phyloP scores from a whole-genome alignment of 202 grass and related monocot species.

The Setaria viridis region DNA sequence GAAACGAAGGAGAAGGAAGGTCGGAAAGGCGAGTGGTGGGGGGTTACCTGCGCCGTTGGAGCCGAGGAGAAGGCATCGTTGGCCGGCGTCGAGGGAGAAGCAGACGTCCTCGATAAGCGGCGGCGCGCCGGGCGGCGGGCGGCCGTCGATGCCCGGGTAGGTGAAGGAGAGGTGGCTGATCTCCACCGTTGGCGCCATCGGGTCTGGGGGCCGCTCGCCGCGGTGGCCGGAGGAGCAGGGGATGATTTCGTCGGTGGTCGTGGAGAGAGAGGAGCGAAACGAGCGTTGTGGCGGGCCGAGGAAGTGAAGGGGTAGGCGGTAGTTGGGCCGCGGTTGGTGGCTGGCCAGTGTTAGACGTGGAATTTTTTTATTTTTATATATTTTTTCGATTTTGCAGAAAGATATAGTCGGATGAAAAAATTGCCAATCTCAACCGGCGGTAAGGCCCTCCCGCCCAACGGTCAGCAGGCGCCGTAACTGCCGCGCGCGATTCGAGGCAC shows the following conservation, averaged over 20 bases:
- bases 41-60: slow-evolving; percentile 84
- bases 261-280: not conserved
- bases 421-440: no score
- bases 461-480: no score
- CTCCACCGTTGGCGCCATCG: slow-evolving; percentile 73
- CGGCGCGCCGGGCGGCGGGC: slow-evolving; percentile 77
- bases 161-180: slow-evolving; percentile 87
- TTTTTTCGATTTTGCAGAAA: no score
- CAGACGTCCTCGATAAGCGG: slow-evolving; percentile 90
- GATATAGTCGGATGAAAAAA: no score
- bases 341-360: slow-evolving; percentile 26
- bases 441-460: no score
- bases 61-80: slow-evolving; percentile 90
- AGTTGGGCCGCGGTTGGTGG: slow-evolving; percentile 48
- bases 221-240: slow-evolving; percentile 42
- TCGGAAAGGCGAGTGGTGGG: not conserved
- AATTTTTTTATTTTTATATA: no score
- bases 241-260: slow-evolving; percentile 24
- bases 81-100: slow-evolving; percentile 66
- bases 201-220: slow-evolving; percentile 20
- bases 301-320: not conserved
- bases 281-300: slow-evolving; percentile 35
- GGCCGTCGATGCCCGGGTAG: slow-evolving; percentile 90
- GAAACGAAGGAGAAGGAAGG: not conserved
- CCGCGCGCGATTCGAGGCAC: no score